A percentile compares a stretch with the other conserved stretches of the same genome.
phyloP scores from a whole-genome alignment of 768 basidiomycete species.

The Trametes meyenii region DNA sequence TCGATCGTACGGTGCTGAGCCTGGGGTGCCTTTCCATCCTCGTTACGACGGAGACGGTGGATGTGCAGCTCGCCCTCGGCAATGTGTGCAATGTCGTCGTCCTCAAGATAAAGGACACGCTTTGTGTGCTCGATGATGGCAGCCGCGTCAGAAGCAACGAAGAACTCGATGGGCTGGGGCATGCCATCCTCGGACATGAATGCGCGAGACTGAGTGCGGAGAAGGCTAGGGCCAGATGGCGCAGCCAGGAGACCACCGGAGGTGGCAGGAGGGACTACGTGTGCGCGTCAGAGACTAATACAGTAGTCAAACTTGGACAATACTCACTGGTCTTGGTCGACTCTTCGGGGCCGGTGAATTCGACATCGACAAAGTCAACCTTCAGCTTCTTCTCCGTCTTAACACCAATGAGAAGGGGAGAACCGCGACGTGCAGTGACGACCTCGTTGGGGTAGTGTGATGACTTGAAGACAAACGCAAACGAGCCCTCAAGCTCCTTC shows the following conservation, averaged over 20 bases:
- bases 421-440: conserved; percentile 95
- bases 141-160: conserved; percentile 95
- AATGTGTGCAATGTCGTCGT: conserved; percentile 98
- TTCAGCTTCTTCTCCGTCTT: conserved; percentile 99
- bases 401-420: conserved; percentile 94
- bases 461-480: conserved; percentile 99
- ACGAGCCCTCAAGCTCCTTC: conserved; percentile 98
- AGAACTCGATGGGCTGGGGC: conserved; percentile 99
- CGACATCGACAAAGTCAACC: conserved; percentile 99
- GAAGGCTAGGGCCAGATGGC: conserved; percentile 72
- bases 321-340: conserved; percentile 47
- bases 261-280: conserved; percentile 45
- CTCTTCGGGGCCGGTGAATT: conserved; percentile 79
- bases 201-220: conserved; percentile 93
- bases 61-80: conserved; percentile 97
- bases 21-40: conserved; percentile 61
- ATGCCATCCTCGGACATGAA: conserved; percentile 99
- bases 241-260: conserved; percentile 71
- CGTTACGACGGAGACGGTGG: conserved; percentile 92
- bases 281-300: conserved; percentile 20
- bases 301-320: not conserved
- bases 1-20: conserved; percentile 91
- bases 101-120: conserved; percentile 97
- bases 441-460: conserved; percentile 93
- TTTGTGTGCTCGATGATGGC: conserved; percentile 99